Evolutionary conservation across 192 early-diverging fungal species (phyloP), one percentile per base, ranked within the genome.

Genomic region (Umbelopsis isabellina): DNA sequence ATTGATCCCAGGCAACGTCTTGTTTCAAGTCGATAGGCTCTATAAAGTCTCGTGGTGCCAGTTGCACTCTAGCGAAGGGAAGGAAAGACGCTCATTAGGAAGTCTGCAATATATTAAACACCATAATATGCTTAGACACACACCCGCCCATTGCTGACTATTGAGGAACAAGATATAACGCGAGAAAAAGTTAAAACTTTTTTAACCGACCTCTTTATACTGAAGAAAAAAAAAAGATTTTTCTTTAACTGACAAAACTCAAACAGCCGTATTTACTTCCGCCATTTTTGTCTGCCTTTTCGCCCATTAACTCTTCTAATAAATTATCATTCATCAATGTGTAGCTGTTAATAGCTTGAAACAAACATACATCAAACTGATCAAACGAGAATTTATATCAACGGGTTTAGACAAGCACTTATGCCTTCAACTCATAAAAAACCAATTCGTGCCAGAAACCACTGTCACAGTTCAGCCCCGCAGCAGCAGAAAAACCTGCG

Each of bases 41-140:
- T n/a, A 61, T 61, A 35, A 61, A 61, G 33, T 61, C 55, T 61
- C 55, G 27, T 61, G 55, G 55, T 61, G 55, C 55, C 27, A 61
- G 55, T 61, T 61, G 55, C 30, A 61, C 55, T 18, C 55, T 61
- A 35, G 27, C 27, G 16, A 7, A 2, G 18, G 15, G 4, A n/a
- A 27, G 13, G 30, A 33, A 35, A 61, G 55, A 4, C n/a, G n/a
- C 33, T 61, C 18, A 61, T 61, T 27, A 15, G 37, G 6, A 4
- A 41, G 10, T 1, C 16, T 35, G 11, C 2, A 11, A 25, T 23
- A 25, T 23, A 35, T 35, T 27, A 37, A 12, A 2, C 37, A 16
- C 16, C 18, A 2, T 25, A 35, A 23, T 9, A 9, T 41, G 10
- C 37, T 41, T 61, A 61, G 27, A 61, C 5, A 61, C 55, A 30